Evolutionary conservation across 2,329 filamentous ascomycete species (phyloP), one percentile per base, ranked within the genome.

Genomic region (Pseudocercospora crystallina): DNA sequence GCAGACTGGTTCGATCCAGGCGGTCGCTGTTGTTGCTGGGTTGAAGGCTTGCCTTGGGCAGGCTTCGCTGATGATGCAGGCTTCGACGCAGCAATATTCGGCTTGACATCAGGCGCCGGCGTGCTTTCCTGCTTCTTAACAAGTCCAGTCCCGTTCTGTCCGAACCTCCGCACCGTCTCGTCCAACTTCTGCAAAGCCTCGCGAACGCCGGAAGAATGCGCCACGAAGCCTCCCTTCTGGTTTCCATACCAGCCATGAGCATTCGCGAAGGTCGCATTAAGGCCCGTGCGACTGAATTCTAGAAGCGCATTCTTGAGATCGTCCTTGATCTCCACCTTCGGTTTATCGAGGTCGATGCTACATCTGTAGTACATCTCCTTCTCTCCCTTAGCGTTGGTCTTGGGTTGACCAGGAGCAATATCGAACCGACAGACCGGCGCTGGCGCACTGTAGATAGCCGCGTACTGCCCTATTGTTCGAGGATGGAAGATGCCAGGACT

Each of bases 371-470:
- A 11, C 3, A 73, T 36, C 5, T 61, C 62, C 11, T 66, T 63
- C 11, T 67, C 54, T 49, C 42, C 41, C 12, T 31, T 42, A 7
- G 20, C 20, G 20, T 26, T 26, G 20, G 20, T 26, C 7, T 26
- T 33, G 1, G 10, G 10, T 12, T 29, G 33, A 11, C 5, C 9
- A 5, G 37, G n/a, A 26, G 5, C 57, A 4, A 76, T 59, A 26
- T 71, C 66, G 51, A 77, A 74, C 5, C 61, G 66, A 50, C 58
- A 53, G 8, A 35, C 13, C 2, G 59, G 61, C 59, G 73, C 15
- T 2, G 74, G 74, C 17, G 71, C 68, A 5, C 61, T 58, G 56
- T 76, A 77, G 2, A 60, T 60, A 14, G 77, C 38, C 14, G 66
- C 66, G 57, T 72, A 75, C 42, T 64, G 66, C 30, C 67, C 62